A percentile compares a stretch with the other conserved stretches of the same genome.
Evolutionary conservation across 805 yeast species (phyloP).

Genomic region (Pichia occidentalis): DNA sequence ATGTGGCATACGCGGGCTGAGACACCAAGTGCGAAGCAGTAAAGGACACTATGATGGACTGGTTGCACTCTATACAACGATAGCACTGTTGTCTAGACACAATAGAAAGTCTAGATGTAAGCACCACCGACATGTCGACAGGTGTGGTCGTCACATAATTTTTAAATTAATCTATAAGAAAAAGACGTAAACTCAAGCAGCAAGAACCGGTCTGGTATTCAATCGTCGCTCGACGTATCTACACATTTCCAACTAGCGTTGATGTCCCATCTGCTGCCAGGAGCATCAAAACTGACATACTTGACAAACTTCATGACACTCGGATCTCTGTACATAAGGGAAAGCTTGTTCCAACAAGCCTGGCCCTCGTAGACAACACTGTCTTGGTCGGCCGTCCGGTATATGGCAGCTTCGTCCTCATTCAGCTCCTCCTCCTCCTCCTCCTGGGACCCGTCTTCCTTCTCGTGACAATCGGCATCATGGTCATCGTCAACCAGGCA

Average conservation of each 20-base stretch:
- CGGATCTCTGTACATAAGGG: conserved; percentile 74
- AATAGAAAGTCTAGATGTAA: no score
- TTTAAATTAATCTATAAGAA: no score
- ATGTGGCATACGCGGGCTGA: no score
- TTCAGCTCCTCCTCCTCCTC: conserved; percentile 16
- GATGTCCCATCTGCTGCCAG: conserved; percentile 91
- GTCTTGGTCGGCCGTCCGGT: conserved; percentile 59
- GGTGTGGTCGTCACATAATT: no score
- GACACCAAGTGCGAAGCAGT: no score
- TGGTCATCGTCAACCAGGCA: conserved; percentile 63
- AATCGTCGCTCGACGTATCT: conserved; percentile 33
- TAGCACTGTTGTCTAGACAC: no score
- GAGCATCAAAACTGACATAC: conserved; percentile 81
- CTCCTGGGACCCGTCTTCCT: neutral
- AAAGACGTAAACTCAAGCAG: no score
- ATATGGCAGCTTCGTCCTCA: conserved; percentile 81
- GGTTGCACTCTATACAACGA: no score
- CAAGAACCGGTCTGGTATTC: no score
- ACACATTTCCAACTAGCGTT: conserved; percentile 72
- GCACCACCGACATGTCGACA: no score
- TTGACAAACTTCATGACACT: conserved; percentile 87
- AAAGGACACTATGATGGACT: no score
- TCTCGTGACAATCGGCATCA: conserved; percentile 30
- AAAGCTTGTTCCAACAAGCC: conserved; percentile 78
- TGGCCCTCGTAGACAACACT: conserved; percentile 73